Evolutionary conservation across 108 stramenopile genomes (phyloP).

Genomic region (Discostella pseudostelligera): DNA sequence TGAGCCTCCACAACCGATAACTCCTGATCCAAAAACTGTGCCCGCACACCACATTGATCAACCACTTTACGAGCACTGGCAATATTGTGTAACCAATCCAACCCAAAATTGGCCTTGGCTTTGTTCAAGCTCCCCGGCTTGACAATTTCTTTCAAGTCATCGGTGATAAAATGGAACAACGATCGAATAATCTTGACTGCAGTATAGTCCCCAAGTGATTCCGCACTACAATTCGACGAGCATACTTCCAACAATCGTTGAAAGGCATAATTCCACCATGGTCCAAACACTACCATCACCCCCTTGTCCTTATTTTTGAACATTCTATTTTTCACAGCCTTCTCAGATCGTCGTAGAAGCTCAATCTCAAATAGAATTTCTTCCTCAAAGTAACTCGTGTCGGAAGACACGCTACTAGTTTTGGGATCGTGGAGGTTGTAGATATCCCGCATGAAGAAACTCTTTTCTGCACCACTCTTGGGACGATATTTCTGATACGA

Average conservation of each 20-base stretch:
- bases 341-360: conserved; percentile 11
- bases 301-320: conserved; percentile 22
- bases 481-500: conserved; percentile 17
- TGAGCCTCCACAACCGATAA: conserved; percentile 11
- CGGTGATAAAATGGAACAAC: conserved; percentile 18
- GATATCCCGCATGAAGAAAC: conserved; percentile 11
- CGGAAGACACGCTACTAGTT: neutral
- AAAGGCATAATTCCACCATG: conserved; percentile 35
- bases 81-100: conserved; percentile 22
- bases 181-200: conserved; percentile 20
- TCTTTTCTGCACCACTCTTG: neutral
- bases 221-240: neutral
- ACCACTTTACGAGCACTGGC: conserved; percentile 17
- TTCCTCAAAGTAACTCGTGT: conserved; percentile 12
- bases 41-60: conserved; percentile 3
- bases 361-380: conserved; percentile 22
- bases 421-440: conserved; percentile 6
- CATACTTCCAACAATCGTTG: conserved; percentile 15
- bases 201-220: conserved; percentile 14
- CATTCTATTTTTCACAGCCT: conserved; percentile 12
- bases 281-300: conserved; percentile 26
- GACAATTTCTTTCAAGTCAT: conserved; percentile 16
- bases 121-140: conserved; percentile 10
- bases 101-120: conserved; percentile 12
- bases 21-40: conserved; percentile 17